Percentiles rank a stretch among this genome's conserved stretches.
Evolutionary conservation across 1,284 basidiomycete genomes (phyloP).

Genomic region (Calocybe gambosa): DNA sequence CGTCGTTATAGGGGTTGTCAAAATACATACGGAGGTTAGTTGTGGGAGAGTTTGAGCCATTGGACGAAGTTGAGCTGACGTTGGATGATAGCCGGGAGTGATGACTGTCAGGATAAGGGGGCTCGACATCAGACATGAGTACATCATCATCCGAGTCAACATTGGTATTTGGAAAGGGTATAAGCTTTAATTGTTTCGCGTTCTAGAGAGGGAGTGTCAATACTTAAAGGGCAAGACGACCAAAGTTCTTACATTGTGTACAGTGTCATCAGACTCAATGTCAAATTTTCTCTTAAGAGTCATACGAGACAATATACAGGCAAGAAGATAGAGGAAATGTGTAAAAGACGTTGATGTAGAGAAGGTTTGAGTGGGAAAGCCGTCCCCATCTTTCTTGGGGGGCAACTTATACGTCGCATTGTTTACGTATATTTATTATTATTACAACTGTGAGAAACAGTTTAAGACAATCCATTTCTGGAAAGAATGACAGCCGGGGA

Average conservation of each 20-base stretch:
- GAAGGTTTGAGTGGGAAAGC: slow-evolving; percentile 20
- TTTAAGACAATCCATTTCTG: slow-evolving; percentile 5
- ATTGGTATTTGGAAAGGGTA: slow-evolving; percentile 54
- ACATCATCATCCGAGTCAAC: slow-evolving; percentile 55
- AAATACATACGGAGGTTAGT: slow-evolving; percentile 36
- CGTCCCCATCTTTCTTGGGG: slow-evolving; percentile 10
- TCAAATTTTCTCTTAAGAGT: slow-evolving; percentile 70
- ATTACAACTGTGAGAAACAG: slow-evolving; percentile 8
- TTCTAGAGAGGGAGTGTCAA: slow-evolving; percentile 29
- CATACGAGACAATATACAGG: slow-evolving; percentile 33
- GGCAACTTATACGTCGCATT: slow-evolving; percentile 26
- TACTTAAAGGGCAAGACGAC: slow-evolving; percentile 16
- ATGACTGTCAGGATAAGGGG: slow-evolving; percentile 42
- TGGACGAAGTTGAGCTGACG: slow-evolving; percentile 52
- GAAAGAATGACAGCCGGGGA: background rate
- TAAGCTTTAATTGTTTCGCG: slow-evolving; percentile 63
- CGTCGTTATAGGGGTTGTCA: slow-evolving; percentile 9
- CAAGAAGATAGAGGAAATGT: slow-evolving; percentile 21
- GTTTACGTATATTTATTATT: slow-evolving; percentile 26
- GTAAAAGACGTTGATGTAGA: slow-evolving; percentile 15
- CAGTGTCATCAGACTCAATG: slow-evolving; percentile 46
- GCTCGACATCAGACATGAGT: slow-evolving; percentile 63
- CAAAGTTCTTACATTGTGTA: slow-evolving; percentile 33
- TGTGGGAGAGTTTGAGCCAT: slow-evolving; percentile 35
- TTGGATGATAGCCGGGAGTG: slow-evolving; percentile 64